A percentile compares a stretch with the other conserved stretches of the same genome.
phyloP scores from a whole-genome alignment of 805 yeast genomes.

The Lipomyces yamadae region DNA sequence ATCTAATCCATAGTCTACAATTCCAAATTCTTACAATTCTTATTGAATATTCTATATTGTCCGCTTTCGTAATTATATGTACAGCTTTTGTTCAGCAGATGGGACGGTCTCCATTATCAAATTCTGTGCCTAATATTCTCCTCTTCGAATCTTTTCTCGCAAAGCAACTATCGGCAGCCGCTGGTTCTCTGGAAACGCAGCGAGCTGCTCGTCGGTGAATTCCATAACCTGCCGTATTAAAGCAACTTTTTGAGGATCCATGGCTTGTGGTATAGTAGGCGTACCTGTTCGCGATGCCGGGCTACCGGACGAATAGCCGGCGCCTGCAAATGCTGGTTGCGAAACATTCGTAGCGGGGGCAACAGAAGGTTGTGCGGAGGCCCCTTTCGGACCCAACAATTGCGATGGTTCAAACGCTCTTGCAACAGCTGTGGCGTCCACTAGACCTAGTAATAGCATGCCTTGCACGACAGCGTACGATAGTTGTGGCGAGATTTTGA shows the following conservation, averaged over 20 bases:
- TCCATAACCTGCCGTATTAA: conserved; percentile 58
- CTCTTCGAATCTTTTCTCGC: conserved; percentile 37
- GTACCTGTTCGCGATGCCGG: conserved; percentile 4
- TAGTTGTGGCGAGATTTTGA: conserved; percentile 78
- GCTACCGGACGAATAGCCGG: conserved; percentile 9
- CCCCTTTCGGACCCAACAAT: conserved; percentile 22
- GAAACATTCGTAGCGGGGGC: background rate
- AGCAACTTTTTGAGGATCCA: conserved; percentile 52
- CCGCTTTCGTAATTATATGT: background rate
- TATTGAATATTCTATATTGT: background rate
- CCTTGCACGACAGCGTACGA: conserved; percentile 82
- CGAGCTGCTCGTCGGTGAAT: conserved; percentile 58
- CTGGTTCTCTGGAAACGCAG: conserved; percentile 58
- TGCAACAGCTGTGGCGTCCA: conserved; percentile 43
- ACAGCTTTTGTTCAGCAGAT: background rate
- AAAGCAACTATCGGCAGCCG: conserved; percentile 46
- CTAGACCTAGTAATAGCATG: conserved; percentile 52
- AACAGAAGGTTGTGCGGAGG: conserved; percentile 24
- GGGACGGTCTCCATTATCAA: background rate
- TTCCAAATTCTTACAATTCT: background rate
- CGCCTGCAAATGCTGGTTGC: conserved; percentile 17
- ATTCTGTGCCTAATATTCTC: conserved; percentile 29
- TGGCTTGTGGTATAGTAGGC: conserved; percentile 16
- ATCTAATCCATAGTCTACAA: background rate
- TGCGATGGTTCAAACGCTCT: conserved; percentile 38